Conservation (phyloP, 2,329 filamentous ascomycete species). For the Blumeria hordei region DNA sequence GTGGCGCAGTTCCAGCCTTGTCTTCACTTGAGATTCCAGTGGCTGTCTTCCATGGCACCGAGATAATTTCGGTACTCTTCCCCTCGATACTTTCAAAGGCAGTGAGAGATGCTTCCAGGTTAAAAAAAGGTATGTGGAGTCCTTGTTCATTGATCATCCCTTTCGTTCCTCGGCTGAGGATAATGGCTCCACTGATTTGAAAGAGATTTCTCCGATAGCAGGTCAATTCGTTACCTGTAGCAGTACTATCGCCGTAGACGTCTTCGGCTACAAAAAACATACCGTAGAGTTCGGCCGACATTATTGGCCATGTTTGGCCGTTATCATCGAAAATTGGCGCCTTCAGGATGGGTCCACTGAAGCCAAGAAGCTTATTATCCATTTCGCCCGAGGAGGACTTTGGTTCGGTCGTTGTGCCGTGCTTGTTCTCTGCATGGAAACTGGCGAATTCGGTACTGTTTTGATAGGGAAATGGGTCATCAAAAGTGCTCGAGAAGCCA, state of each 20-base stretch:
- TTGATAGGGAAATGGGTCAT: slow-evolving; percentile 37
- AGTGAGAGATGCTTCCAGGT: slow-evolving; percentile 60
- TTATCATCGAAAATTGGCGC: slow-evolving; percentile 39
- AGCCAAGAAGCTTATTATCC: slow-evolving; percentile 51
- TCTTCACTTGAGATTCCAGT: slow-evolving; percentile 11
- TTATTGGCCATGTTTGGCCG: slow-evolving; percentile 36
- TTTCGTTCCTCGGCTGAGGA: slow-evolving; percentile 46
- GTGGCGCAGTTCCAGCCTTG: slow-evolving; percentile 25
- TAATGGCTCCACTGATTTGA: slow-evolving; percentile 76
- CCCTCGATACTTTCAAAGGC: slow-evolving; percentile 83
- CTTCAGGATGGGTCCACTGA: slow-evolving; percentile 37
- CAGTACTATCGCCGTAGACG: slow-evolving; percentile 32
- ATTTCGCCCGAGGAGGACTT: slow-evolving; percentile 19
- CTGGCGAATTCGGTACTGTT: slow-evolving; percentile 20
- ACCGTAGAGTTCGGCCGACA: slow-evolving; percentile 57
- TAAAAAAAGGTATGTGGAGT: slow-evolving; percentile 49
- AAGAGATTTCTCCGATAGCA: slow-evolving; percentile 91
- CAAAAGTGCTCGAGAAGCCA: slow-evolving; percentile 35
- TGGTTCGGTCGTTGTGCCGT: slow-evolving; percentile 5
- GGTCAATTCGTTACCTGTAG: slow-evolving; percentile 55
- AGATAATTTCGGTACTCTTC: slow-evolving; percentile 81
- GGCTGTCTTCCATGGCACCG: slow-evolving; percentile 71
- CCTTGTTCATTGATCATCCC: slow-evolving; percentile 57
- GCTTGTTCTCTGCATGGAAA: slow-evolving; percentile 12
- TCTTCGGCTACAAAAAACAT: slow-evolving; percentile 79